Percentiles rank a stretch among this genome's conserved stretches.
phyloP scores from a whole-genome alignment of 257 asterid genomes.

The Fraxinus anomala region DNA sequence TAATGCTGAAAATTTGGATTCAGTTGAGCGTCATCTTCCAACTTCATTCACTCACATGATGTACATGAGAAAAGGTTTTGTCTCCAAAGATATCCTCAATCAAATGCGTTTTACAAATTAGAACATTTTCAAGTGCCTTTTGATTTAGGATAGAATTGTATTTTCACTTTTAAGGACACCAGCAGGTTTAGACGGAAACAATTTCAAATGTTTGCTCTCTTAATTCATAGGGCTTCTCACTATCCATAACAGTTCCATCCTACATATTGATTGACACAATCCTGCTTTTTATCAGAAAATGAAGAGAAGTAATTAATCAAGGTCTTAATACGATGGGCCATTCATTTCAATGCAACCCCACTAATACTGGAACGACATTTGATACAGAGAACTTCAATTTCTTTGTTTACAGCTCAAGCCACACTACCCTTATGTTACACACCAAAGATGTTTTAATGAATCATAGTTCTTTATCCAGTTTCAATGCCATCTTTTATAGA shows the following conservation, averaged over 20 bases:
- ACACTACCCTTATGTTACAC: not conserved
- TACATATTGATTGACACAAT: too few species aligned
- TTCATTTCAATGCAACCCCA: too few species aligned
- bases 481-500: not conserved
- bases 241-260: not conserved
- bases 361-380: too few species aligned
- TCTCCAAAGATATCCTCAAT: not conserved
- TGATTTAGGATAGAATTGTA: not conserved
- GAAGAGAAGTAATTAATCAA: not conserved
- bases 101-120: not conserved
- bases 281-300: too few species aligned
- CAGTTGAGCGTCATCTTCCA: not conserved
- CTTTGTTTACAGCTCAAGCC: not conserved
- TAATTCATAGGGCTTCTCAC: not conserved
- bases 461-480: not conserved
- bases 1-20: not conserved
- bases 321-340: not conserved
- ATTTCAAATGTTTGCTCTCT: not conserved
- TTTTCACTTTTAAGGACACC: not conserved
- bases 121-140: not conserved
- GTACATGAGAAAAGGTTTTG: not conserved
- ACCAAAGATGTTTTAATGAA: not conserved
- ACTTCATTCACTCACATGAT: not conserved
- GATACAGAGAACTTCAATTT: not conserved
- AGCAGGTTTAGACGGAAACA: not conserved